These are phyloP conservation scores for Mucor irregularis DNA, from an alignment of 371 early-diverging fungal genomes.

Conservation along the genomic window DNA sequence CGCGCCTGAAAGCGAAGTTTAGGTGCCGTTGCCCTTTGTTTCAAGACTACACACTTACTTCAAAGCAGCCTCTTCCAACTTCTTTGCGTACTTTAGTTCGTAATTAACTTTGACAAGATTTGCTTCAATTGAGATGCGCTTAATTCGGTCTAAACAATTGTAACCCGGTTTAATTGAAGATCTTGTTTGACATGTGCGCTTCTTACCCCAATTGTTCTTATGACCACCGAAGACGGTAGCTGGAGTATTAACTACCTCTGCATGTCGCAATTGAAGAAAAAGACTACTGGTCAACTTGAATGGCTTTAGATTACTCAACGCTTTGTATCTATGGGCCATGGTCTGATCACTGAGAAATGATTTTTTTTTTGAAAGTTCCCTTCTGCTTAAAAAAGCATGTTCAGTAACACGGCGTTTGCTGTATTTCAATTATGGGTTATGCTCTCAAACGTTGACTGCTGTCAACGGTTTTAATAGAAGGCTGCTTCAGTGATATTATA, in stretches of 20 bases:
- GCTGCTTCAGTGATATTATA: too few species aligned
- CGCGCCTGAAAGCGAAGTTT: conserved; percentile 20
- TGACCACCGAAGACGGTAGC: conserved; percentile 4
- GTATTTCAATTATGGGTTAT: too few species aligned
- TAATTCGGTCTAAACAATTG: conserved; percentile 11
- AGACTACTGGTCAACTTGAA: conserved; percentile 39
- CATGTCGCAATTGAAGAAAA: conserved; percentile 8
- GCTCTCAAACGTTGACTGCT: too few species aligned
- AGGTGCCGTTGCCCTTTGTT: too few species aligned
- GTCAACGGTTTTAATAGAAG: too few species aligned
- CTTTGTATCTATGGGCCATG: too few species aligned
- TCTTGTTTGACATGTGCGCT: background rate
- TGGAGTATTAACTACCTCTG: conserved; percentile 13
- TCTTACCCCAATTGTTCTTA: conserved; percentile 17
- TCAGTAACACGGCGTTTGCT: too few species aligned
- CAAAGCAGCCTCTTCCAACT: conserved; percentile 62
- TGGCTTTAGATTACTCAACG: conserved; percentile 61
- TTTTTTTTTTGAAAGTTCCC: too few species aligned
- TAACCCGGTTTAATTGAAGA: background rate
- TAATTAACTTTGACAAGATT: conserved; percentile 13
- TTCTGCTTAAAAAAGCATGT: too few species aligned
- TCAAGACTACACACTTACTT: conserved; percentile 35
- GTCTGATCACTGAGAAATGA: too few species aligned
- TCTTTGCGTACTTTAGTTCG: conserved; percentile 69
- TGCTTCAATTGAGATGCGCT: conserved; percentile 12